Base-by-base conservation (phyloP, 2,329 filamentous ascomycete genomes). In the Venturia pyrina region DNA sequence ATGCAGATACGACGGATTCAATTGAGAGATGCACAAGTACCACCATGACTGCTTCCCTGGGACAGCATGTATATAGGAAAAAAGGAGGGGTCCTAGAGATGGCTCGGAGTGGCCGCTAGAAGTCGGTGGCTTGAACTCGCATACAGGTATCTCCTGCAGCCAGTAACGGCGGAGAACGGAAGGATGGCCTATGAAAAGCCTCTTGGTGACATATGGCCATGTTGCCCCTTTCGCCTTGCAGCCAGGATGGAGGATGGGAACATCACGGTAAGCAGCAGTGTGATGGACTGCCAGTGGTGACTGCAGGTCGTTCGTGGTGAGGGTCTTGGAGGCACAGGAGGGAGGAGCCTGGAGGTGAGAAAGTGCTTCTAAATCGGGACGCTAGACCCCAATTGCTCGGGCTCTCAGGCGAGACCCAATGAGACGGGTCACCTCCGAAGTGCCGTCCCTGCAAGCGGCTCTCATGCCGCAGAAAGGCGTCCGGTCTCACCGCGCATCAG, bases 111-210 rank as follows among this genome's bases (percentile, higher is more conserved):
- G 60, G 11, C 60, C 60, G 43, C 60, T 62, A 62, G 28, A 62
- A 34, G 11, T 28, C 60, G 60, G 60, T 62, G 60, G 60, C 60
- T 61, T 62, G 60, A 44, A 62, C 40, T 43, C 44, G 60, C 60
- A 21, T 62, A 41, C 43, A 34, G 44, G 24, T 21, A 8, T 59
- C 28, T 59, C 28, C 53, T n/a, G 28, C 53, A 37, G 53, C 50
- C 50, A 15, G 28, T 28, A 32, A 57, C 50, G 28, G 50, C 11
- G 24, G 28, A 57, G 50, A 57, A 57, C 11, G 11, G 34, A 11
- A 57, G 50, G 32, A 7, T 7, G 50, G 50, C 50, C 50, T 57
- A 57, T 57, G 32, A 57, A 19, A 4, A 19, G 28, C 28, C 50
- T 34, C 50, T 1, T 5, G 50, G 24, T 34, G 50, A 56, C 24